Base-by-base conservation (phyloP, 2,329 filamentous ascomycete genomes). In the Colletotrichum sp. region DNA sequence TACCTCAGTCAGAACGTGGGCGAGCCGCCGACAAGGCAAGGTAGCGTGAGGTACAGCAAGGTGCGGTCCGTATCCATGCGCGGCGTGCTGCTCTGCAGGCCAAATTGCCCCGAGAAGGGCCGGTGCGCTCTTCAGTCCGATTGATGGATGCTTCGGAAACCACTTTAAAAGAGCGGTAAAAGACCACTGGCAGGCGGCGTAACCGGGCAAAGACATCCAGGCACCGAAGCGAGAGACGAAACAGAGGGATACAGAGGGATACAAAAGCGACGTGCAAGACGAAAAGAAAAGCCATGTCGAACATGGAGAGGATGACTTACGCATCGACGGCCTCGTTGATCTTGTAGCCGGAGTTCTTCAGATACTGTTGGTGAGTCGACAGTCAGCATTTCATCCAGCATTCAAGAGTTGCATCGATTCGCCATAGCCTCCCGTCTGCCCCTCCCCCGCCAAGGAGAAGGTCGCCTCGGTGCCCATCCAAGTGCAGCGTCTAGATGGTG, bases 291-390 rank as follows among this genome's bases (percentile, higher is more conserved):
- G 18, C 39, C 75, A 80, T 76, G 80, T 75, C 66, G 52, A 73
- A 70, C 76, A 76, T 59, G 66, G 75, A 80, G 79, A 72, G 48
- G 39, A 68, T 26, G 16, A 91, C 90, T 90, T 86, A 92, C 90
- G 87, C 83, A 84, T 92, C 89, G 65, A 91, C 84, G 52, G 90
- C 90, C 74, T 89, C 85, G 72, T 91, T 88, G 8, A 91, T 81
- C 80, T 88, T 89, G 81, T 88, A 92, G 62, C 85, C 84, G 8
- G 86, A 81, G 63, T 84, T 85, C 79, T 87, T 91, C 26, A 90
- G 84, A 77, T 84, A 90, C 89, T 90, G 79, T 60, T 32, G 64
- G 77, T 26, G 18, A 30, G 18, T 36, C 44, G 24, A 26, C 48
- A 15, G 75, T 79, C 72, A 78, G 77, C 76, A 72, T 60, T 70